Conservation (phyloP, 2,329 filamentous ascomycete species). For the Didymella pomorum region DNA sequence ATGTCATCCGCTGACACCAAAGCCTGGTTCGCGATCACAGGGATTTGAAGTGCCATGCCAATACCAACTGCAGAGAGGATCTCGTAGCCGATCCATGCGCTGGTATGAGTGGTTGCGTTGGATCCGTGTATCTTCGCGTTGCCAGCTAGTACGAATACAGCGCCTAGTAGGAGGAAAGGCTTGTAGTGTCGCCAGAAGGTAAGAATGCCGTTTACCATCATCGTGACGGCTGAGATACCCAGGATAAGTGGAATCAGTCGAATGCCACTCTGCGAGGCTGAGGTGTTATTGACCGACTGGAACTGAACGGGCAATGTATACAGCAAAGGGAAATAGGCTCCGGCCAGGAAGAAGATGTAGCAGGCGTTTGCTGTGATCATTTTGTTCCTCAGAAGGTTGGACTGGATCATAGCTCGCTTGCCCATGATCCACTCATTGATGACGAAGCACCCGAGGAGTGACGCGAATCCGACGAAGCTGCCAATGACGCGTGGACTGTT, state of each 20-base stretch:
- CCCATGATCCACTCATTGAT: slow-evolving; percentile 39
- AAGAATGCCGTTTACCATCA: slow-evolving; percentile 36
- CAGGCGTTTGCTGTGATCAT: slow-evolving; percentile 27
- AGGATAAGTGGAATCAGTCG: slow-evolving; percentile 41
- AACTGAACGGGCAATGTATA: slow-evolving; percentile 43
- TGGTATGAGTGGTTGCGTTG: slow-evolving; percentile 45
- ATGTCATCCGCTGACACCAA: slow-evolving; percentile 49
- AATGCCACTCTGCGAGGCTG: slow-evolving; percentile 38
- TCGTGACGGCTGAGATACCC: slow-evolving; percentile 39
- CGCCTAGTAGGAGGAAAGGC: slow-evolving; percentile 51
- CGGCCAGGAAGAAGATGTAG: slow-evolving; percentile 38
- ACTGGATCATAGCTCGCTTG: slow-evolving; percentile 39
- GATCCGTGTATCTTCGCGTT: slow-evolving; percentile 46
- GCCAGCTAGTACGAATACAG: slow-evolving; percentile 33
- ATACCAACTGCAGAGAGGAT: slow-evolving; percentile 55
- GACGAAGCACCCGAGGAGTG: slow-evolving; percentile 55
- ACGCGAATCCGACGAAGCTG: slow-evolving; percentile 58
- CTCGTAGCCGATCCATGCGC: slow-evolving; percentile 60
- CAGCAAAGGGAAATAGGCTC: slow-evolving; percentile 39
- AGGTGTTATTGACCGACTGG: slow-evolving; percentile 37
- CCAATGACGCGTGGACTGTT: slow-evolving; percentile 55
- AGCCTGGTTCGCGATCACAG: slow-evolving; percentile 53
- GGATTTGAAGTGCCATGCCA: slow-evolving; percentile 54
- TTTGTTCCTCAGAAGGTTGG: slow-evolving; percentile 31
- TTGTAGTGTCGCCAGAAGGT: slow-evolving; percentile 52